A percentile compares a stretch with the other conserved stretches of the same genome.
Conservation (phyloP, 139 green algal genomes). For the Chlorella sp. region DNA sequence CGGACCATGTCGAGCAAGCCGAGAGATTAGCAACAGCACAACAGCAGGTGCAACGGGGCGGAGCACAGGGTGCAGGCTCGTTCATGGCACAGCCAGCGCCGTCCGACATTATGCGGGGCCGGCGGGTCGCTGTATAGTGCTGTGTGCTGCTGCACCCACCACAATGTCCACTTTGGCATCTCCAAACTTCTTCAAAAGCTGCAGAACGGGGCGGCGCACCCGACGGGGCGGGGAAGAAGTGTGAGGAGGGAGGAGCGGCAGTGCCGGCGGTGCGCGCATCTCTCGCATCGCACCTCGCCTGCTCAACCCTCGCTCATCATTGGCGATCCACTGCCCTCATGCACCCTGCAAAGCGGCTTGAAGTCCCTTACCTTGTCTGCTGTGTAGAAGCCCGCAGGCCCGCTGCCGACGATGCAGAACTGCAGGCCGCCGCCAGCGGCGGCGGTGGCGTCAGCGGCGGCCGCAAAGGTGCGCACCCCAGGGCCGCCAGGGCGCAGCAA, state of each 20-base stretch:
- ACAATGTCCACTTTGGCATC: constrained; percentile 56
- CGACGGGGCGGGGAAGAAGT: not conserved
- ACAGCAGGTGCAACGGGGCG: too few relatives aligned
- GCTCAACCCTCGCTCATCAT: not conserved
- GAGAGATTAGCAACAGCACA: too few relatives aligned
- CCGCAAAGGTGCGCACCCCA: constrained; percentile 5
- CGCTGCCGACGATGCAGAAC: constrained; percentile 87
- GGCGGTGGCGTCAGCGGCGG: not conserved
- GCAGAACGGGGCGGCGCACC: constrained; percentile 3
- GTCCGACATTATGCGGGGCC: too few relatives aligned
- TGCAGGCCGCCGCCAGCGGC: constrained; percentile 29
- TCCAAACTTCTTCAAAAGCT: constrained; percentile 67
- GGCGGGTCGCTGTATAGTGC: too few relatives aligned
- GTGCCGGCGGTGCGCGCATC: not conserved
- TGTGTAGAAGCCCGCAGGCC: constrained; percentile 91
- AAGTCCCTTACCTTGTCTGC: constrained; percentile 62
- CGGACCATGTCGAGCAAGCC: too few relatives aligned
- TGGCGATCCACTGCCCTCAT: not conserved
- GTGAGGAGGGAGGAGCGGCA: not conserved
- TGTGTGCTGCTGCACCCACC: constrained; percentile 35
- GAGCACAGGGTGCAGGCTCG: too few relatives aligned
- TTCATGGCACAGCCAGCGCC: too few relatives aligned
- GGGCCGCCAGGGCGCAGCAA: not conserved
- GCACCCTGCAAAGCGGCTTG: not conserved
- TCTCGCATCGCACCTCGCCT: constrained; percentile 56